Base-by-base conservation (phyloP, 2,329 filamentous ascomycete genomes). In the Lecanicillium sp. region DNA sequence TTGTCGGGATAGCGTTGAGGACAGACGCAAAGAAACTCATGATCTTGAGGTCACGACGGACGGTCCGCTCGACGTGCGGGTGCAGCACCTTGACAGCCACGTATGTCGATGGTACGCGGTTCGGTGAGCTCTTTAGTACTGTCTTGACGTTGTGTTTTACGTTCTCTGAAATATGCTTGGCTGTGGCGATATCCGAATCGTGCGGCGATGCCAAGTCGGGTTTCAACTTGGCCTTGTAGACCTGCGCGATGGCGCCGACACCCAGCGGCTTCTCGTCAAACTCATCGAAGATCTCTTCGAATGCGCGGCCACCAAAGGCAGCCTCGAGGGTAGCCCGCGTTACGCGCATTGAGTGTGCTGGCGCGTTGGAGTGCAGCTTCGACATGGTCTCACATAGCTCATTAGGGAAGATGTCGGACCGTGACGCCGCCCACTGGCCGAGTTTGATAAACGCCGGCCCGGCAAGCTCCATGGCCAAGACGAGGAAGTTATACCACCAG, bases 401-500 rank as follows among this genome's bases (percentile, higher is more conserved):
- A 19, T 78, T 86, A 2, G 93, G 93, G 62, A 98, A 98, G 61
- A 98, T 95, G 67, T 98, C 93, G 35, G 90, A 87, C 62, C 93
- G 79, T 5, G 93, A 97, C 3, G 93, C 93, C 15, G 93, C 93
- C 93, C 93, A 98, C 82, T 98, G 93, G 14, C 93, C 93, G 47
- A 98, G 80, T 83, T 98, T 98, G 70, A 98, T 98, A 62, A 98
- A 98, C 0, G 93, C 90, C 37, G 93, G 90, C 0, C 93, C 93
- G 15, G 91, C 89, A 61, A 83, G 77, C 67, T 98, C 91, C 93
- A 98, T 97, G 23, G 86, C 78, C 50, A 74, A 78, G 9, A 97
- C 90, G 32, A 98, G 68, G 60, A 95, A 93, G 3, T 74, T 73
- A 69, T 96, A 98, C 93, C 93, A 98, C 89, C 87, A 95, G 3